Percentiles rank a stretch among this genome's conserved stretches.
phyloP scores from a whole-genome alignment of 2,329 filamentous ascomycete genomes.

The Penicillium janthinellum region DNA sequence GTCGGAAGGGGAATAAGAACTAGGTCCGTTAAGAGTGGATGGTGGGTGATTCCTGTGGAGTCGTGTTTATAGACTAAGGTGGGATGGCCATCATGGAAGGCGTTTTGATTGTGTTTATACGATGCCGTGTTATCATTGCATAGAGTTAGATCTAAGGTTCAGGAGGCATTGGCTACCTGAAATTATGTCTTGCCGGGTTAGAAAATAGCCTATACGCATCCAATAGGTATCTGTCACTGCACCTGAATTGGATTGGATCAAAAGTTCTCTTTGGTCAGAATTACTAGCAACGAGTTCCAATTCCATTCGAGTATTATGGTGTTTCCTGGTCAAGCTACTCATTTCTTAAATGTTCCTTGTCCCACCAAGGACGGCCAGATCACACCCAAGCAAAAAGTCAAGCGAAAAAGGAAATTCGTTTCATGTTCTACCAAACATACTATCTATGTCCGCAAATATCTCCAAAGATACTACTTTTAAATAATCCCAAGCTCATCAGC shows the following conservation, averaged over 20 bases:
- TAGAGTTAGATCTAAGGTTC: neutral
- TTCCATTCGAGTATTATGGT: too few relatives aligned
- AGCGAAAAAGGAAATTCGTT: constrained; percentile 39
- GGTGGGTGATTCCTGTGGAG: neutral
- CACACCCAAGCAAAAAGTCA: neutral
- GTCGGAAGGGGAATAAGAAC: constrained; percentile 36
- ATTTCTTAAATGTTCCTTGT: too few relatives aligned
- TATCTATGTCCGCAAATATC: constrained; percentile 19
- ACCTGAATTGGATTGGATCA: too few relatives aligned
- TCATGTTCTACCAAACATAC: constrained; percentile 31
- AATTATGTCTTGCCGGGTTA: neutral
- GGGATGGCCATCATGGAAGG: neutral
- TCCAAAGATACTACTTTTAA: constrained; percentile 3
- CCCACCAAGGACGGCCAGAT: too few relatives aligned
- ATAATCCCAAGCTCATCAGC: neutral
- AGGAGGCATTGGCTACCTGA: neutral
- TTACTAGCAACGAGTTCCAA: too few relatives aligned
- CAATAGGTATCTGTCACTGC: too few relatives aligned
- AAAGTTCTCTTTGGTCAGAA: too few relatives aligned
- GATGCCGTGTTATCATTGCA: neutral
- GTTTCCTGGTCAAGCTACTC: too few relatives aligned
- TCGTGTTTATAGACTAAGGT: neutral
- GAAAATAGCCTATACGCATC: too few relatives aligned
- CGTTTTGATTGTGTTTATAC: neutral
- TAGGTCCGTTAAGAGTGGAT: neutral